These are phyloP conservation scores for Alternaria ethzedia DNA, from an alignment of 2,329 filamentous ascomycete species.

Conservation along the genomic window DNA sequence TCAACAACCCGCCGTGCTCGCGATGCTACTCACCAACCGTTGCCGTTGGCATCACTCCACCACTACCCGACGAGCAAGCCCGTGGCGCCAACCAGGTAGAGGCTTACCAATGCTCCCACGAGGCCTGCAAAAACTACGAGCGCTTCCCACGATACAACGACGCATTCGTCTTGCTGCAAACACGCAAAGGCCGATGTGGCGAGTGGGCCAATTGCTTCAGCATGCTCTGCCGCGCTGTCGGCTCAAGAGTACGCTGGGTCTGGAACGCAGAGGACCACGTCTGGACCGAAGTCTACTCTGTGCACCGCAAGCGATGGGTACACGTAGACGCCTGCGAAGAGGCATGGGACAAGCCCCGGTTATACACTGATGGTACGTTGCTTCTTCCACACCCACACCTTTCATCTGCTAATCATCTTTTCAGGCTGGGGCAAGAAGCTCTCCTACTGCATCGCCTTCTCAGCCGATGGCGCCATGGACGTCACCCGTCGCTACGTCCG, in stretches of 20 bases:
- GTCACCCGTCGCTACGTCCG: slow-evolving; percentile 73
- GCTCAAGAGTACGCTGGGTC: slow-evolving; percentile 91
- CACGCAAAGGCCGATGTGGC: slow-evolving; percentile 81
- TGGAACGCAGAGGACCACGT: slow-evolving; percentile 98
- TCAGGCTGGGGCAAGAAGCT: slow-evolving; percentile 91
- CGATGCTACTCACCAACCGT: slow-evolving; percentile 83
- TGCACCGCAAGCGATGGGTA: slow-evolving; percentile 93
- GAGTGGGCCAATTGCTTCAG: slow-evolving; percentile 99
- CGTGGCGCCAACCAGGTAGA: slow-evolving; percentile 88
- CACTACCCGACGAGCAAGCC: slow-evolving; percentile 86
- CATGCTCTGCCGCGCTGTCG: slow-evolving; percentile 94
- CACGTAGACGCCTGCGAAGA: slow-evolving; percentile 96
- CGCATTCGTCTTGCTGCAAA: slow-evolving; percentile 90
- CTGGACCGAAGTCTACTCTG: slow-evolving; percentile 97
- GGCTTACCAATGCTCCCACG: slow-evolving; percentile 83
- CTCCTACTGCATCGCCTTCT: slow-evolving; percentile 96
- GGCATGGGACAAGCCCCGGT: slow-evolving; percentile 89
- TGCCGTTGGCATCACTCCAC: slow-evolving; percentile 80
- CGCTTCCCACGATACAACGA: slow-evolving; percentile 94
- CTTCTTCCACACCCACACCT: background rate
- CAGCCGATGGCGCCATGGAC: slow-evolving; percentile 78
- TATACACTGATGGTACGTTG: slow-evolving; percentile 81
- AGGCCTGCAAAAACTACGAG: slow-evolving; percentile 77
- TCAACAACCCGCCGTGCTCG: slow-evolving; percentile 90
- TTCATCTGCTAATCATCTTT: slow-evolving; percentile 13